Base-by-base conservation (phyloP, 129 eudicot genomes). In the Chrysanthemum makinoi region DNA sequence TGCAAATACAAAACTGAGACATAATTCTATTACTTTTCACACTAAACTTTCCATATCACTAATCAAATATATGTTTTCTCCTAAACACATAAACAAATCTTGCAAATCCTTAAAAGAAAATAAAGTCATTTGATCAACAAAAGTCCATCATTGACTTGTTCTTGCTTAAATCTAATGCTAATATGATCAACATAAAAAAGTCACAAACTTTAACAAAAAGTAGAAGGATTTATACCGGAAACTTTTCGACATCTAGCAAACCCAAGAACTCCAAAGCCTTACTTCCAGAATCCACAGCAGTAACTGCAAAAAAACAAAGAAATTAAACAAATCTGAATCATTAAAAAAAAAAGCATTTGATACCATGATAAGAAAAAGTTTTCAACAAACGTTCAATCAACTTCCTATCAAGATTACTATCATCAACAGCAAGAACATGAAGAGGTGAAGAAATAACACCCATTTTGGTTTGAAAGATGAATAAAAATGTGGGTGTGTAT, bases 381-480 rank as follows among this genome's bases (percentile, higher is more conserved):
- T 81, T 86, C 3, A 89, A 84, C 12, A 89, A 80, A 30, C 91
- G 74, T 72, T 89, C 96, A 60, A 89, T 89, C 82, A 89, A 61
- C 55, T 86, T 89, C 47, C 96, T 63, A 20, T 89, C 96, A 62
- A 89, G 79, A 72, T 83, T 54, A 70, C 91, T 89, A 47, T 89
- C 96, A 80, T 89, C 96, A 72, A 89, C 92, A 3, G 96, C 96
- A 28, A 89, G 78, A 30, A 89, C 96, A 77, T 89, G 96, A 61
- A 79, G 86, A 72, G 82, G 89, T 20, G 77, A 59, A 10, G 81
- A 60, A 70, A 79, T 18, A 54, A 48, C 62, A 43, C 79, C 82
- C 96, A 88, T 88, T 65, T 65, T 51, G 51, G 33, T 54, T 58
- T 58, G 35, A 58, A 73, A 68, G 60, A 53, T 50, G 55, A 50